Conservation (phyloP, 164 flowering plant genomes). For the Hamamelis virginiana region DNA sequence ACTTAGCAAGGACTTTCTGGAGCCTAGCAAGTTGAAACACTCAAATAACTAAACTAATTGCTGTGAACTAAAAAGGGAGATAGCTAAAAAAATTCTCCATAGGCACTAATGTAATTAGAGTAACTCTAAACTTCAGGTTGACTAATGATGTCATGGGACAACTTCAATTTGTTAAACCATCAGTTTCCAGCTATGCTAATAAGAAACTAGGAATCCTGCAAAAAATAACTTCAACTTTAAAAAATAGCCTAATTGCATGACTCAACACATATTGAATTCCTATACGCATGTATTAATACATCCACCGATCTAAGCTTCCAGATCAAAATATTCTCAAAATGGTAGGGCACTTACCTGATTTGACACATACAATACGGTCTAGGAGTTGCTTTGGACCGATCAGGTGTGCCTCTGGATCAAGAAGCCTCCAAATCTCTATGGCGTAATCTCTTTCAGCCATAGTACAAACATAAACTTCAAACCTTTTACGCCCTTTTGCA, state of each 20-base stretch:
- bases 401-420: conserved; percentile 85
- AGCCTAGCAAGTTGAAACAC: conserved; percentile 39
- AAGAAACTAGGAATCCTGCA: not conserved
- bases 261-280: not conserved
- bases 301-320: not conserved
- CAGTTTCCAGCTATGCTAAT: too few species aligned
- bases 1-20: conserved; percentile 76
- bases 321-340: not conserved
- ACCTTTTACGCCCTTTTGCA: conserved; percentile 92
- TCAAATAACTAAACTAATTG: not conserved
- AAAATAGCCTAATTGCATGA: too few species aligned
- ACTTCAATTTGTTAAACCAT: too few species aligned
- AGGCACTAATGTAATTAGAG: too few species aligned
- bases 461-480: conserved; percentile 98
- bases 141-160: too few species aligned
- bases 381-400: conserved; percentile 66
- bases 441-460: conserved; percentile 99
- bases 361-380: conserved; percentile 91
- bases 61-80: not conserved
- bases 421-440: conserved; percentile 98
- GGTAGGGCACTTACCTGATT: conserved; percentile 60
- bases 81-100: not conserved
- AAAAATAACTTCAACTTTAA: too few species aligned
- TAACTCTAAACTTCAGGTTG: not conserved
- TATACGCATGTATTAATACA: not conserved